phyloP scores from a whole-genome alignment of 2,329 filamentous ascomycete species.

The Sarocladiaceae sp. region DNA sequence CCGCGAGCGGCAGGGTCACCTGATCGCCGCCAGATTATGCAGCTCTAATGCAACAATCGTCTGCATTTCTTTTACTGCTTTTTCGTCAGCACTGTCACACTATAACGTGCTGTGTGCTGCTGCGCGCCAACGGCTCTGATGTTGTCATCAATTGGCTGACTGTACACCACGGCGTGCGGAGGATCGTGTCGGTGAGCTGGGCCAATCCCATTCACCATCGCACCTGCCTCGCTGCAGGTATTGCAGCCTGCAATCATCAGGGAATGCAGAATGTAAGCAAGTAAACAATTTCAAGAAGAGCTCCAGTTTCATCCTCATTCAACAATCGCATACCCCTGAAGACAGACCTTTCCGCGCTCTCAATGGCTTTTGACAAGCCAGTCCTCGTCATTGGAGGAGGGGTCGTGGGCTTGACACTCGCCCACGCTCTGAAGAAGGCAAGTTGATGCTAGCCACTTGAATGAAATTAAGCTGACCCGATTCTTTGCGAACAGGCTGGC shows the following conservation, averaged over 20 bases:
- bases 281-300: no score
- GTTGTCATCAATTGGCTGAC: no score
- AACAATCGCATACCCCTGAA: not conserved
- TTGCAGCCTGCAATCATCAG: no score
- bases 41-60: not conserved
- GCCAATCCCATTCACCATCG: no score
- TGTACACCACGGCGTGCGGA: no score
- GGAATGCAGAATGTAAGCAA: no score
- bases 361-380: constrained; percentile 15
- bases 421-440: constrained; percentile 32
- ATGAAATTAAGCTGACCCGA: not conserved
- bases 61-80: not conserved
- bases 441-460: not conserved
- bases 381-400: constrained; percentile 34
- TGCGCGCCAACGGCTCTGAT: no score
- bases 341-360: not conserved
- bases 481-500: constrained; percentile 21
- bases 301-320: no score
- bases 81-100: not conserved
- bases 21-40: not conserved
- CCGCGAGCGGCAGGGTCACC: no score
- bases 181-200: no score
- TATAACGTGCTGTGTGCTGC: no score
- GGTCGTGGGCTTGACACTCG: constrained; percentile 31
- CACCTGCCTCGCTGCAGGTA: no score